Percentiles rank a stretch among this genome's conserved stretches.
Evolutionary conservation across 148 eudicot genomes (phyloP).

Genomic region (Euryodendron excelsum): DNA sequence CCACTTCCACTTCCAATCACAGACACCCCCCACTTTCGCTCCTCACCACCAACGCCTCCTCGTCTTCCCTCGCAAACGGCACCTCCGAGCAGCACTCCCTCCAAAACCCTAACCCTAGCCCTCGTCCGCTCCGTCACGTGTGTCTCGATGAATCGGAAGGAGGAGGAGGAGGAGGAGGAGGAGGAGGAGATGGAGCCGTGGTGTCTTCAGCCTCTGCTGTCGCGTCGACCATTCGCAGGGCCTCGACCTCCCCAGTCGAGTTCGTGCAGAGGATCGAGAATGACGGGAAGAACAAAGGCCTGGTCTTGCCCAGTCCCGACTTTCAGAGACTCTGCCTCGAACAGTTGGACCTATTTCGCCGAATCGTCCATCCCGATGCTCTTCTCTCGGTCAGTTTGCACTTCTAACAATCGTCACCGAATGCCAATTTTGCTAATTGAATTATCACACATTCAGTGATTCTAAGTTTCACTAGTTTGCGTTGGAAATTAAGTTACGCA

Average conservation of each 20-base stretch:
- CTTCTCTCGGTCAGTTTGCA: constrained; percentile 58
- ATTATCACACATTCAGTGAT: background rate
- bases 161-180: constrained; percentile 9
- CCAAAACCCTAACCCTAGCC: no score
- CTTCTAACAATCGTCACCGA: background rate
- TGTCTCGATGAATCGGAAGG: constrained; percentile 17
- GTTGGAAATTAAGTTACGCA: no score
- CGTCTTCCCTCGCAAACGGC: no score
- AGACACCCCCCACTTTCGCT: no score
- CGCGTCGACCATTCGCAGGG: constrained; percentile 61
- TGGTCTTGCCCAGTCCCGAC: constrained; percentile 78
- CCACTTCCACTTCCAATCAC: no score
- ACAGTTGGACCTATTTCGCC: constrained; percentile 77
- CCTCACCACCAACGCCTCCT: no score
- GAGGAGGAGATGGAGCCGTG: constrained; percentile 7
- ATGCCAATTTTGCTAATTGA: background rate
- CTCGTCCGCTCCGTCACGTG: no score
- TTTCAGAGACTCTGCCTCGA: constrained; percentile 77
- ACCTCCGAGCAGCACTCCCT: no score
- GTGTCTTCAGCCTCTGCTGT: constrained; percentile 65
- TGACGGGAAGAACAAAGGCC: constrained; percentile 40
- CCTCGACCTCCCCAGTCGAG: constrained; percentile 79
- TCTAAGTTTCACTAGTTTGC: no score
- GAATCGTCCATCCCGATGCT: constrained; percentile 72
- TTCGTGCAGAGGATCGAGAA: constrained; percentile 67